Evolutionary conservation across 23 red algal species (phyloP), one percentile per base, ranked within the genome.

Genomic region (Gracilaria vermiculophylla): DNA sequence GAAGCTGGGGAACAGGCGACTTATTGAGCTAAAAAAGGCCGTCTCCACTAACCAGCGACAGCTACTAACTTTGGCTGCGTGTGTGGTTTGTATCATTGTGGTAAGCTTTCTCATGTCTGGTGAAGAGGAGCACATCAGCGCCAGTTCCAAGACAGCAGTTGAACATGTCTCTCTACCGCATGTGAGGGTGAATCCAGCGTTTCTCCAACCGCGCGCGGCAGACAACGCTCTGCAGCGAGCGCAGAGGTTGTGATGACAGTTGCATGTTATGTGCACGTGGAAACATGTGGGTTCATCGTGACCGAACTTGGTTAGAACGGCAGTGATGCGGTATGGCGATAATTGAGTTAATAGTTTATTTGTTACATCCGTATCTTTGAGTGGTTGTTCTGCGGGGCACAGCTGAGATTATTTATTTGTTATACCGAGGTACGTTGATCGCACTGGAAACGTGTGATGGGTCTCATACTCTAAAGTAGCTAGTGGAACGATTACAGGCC

Each of bases 161-260:
- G 36, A 53, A 13, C 62, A 88, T 8, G 62, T 86, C 19, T 70
- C 50, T 86, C 69, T 88, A 44, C 84, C 84, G 52, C 66, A 76
- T 64, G 84, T 88, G 5, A 45, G 67, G 34, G 70, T 88, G 65
- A 88, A 88, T 28, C 84, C 84, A 32, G 84, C 84, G 53, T 61
- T 88, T 55, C n/a, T 73, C 20, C 36, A 73, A 16, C 67, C 37
- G 16, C 67, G 42, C 5, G 47, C 44, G 3, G 2, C 67, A 48
- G 67, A 32, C 34, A 8, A 3, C 28, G 17, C 17, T 17, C 27
- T 0, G 29, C 10, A 35, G 9, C 4, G 28, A 32, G 29, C 10
- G 13, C 7, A 5, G 17, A 28, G 29, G 35, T 1, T 36, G 10
- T 6, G 1, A 47, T 47, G 43, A 47, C n/a, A n/a, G n/a, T n/a